A percentile compares a stretch with the other conserved stretches of the same genome.
Conservation (phyloP, 345 rosid genomes). For the Atalantia buxifolia region DNA sequence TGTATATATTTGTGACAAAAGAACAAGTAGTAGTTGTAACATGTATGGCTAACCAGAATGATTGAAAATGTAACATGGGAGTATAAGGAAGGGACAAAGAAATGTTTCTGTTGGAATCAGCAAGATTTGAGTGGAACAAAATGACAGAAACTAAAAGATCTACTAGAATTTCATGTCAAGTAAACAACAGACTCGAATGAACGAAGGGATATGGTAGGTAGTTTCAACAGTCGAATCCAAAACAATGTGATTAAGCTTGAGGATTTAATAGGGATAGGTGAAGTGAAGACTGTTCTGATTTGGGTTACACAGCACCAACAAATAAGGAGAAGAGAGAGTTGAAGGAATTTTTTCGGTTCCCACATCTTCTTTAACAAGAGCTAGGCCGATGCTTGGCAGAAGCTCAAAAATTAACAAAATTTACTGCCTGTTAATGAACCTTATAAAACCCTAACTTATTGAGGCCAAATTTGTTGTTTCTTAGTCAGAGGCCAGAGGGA, state of each 20-base stretch:
- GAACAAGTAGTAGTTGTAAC: slow-evolving; percentile 1
- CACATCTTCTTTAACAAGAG: not conserved
- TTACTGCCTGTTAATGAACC: not conserved
- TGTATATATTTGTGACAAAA: not conserved
- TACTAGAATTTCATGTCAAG: slow-evolving; percentile 7
- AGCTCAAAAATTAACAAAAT: not conserved
- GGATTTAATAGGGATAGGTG: no score
- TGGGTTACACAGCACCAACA: not conserved
- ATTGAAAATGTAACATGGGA: slow-evolving; percentile 1
- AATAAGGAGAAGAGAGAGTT: not conserved
- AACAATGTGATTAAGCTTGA: not conserved
- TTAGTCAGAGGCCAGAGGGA: not conserved
- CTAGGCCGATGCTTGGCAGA: not conserved
- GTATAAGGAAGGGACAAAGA: slow-evolving; percentile 8
- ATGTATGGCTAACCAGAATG: slow-evolving; percentile 7
- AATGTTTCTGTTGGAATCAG: slow-evolving; percentile 11
- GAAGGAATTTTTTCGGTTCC: not conserved
- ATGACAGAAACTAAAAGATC: slow-evolving; percentile 9
- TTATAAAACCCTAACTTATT: not conserved
- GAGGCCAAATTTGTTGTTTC: not conserved
- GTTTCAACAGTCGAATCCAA: not conserved
- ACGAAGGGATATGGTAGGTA: not conserved
- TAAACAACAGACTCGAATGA: slow-evolving; percentile 4
- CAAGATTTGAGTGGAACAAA: slow-evolving; percentile 19
- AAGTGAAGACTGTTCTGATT: not conserved